phyloP scores from a whole-genome alignment of 371 early-diverging fungal genomes.

The Mortierella sp. region DNA sequence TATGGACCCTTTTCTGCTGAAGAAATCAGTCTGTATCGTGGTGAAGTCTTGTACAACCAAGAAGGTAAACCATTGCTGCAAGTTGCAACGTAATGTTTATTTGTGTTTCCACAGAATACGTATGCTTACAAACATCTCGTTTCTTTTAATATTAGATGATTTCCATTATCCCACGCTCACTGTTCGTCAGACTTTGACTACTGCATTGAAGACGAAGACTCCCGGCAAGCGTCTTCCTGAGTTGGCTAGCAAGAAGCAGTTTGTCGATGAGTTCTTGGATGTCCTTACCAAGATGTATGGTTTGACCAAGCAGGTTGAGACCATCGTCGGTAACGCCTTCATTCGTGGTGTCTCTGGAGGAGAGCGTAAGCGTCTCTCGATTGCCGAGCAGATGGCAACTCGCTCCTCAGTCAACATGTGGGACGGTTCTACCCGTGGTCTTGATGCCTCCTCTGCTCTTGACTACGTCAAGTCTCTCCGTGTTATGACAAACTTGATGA shows the following conservation, averaged over 20 bases:
- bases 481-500: conserved; percentile 69
- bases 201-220: conserved; percentile 75
- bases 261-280: conserved; percentile 61
- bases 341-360: conserved; percentile 90
- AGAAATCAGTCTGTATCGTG: conserved; percentile 65
- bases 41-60: conserved; percentile 74
- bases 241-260: conserved; percentile 59
- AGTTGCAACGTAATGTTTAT: too few relatives aligned
- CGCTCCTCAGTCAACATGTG: conserved; percentile 80
- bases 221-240: conserved; percentile 67
- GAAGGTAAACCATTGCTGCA: conserved; percentile 57
- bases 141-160: conserved; percentile 60
- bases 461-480: conserved; percentile 80
- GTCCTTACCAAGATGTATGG: conserved; percentile 78
- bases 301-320: conserved; percentile 79
- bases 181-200: conserved; percentile 75
- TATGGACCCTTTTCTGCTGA: conserved; percentile 72
- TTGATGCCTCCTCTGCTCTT: conserved; percentile 92
- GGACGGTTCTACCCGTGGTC: conserved; percentile 91
- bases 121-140: neutral
- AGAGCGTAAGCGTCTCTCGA: conserved; percentile 88
- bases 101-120: too few relatives aligned
- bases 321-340: conserved; percentile 86
- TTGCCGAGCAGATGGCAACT: conserved; percentile 89
- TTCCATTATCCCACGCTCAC: conserved; percentile 77